phyloP scores from a whole-genome alignment of 176 grass and related monocot species.

The barley (Hordeum vulgare) region MorexV3_pseudomolecules_assembly NC_058518.1:513827569-513828068 shows the following conservation, averaged over 20 bases:
- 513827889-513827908: constrained; percentile 81
- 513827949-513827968: constrained; percentile 88
- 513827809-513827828: constrained; percentile 78
- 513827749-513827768: background rate
- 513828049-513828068: constrained; percentile 84
- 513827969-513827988: constrained; percentile 91
- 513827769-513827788: constrained; percentile 46
- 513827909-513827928: constrained; percentile 92
- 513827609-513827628: constrained; percentile 87
- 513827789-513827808: constrained; percentile 83
- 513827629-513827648: constrained; percentile 96
- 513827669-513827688: constrained; percentile 78
- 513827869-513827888: constrained; percentile 86
- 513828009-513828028: constrained; percentile 79
- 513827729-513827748: background rate
- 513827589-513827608: constrained; percentile 85
- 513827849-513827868: constrained; percentile 89
- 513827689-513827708: background rate
- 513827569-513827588: constrained; percentile 88
- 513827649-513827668: constrained; percentile 94
- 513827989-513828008: constrained; percentile 71
- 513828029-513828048: constrained; percentile 61
- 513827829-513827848: constrained; percentile 97
- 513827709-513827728: background rate
- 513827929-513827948: constrained; percentile 74